These are phyloP conservation scores for Eutrema salsugineum DNA, from an alignment of 441 rosid species.

Conservation along the genomic window DNA sequence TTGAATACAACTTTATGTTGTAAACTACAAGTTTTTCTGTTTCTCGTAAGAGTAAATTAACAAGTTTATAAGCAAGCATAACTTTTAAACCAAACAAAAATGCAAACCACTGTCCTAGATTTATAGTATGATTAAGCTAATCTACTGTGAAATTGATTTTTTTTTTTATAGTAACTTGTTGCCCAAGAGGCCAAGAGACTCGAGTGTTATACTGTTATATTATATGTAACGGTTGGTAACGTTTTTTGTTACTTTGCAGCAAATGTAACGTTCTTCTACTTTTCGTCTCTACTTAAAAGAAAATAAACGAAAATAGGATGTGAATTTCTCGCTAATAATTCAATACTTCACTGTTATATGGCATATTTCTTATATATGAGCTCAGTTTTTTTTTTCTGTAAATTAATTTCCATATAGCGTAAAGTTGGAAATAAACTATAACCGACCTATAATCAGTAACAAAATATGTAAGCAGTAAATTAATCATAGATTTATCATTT, in stretches of 20 bases:
- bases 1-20: neutral
- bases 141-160: neutral
- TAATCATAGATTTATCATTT: neutral
- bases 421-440: neutral
- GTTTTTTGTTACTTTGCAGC: neutral
- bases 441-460: conserved; percentile 13
- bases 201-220: too few relatives aligned
- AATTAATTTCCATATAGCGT: neutral
- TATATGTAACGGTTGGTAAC: conserved; percentile 3
- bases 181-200: too few relatives aligned
- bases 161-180: neutral
- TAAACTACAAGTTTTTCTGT: neutral
- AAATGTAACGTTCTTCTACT: conserved; percentile 1
- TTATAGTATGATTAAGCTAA: neutral
- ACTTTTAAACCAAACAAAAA: too few relatives aligned
- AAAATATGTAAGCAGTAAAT: neutral
- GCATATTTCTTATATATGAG: neutral
- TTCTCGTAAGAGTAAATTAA: neutral
- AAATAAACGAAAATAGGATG: neutral
- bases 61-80: neutral
- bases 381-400: neutral
- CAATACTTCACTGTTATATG: neutral
- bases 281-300: neutral
- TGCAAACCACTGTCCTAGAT: neutral
- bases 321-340: neutral